Conservation (phyloP, 2,329 filamentous ascomycete genomes). For the Neonectria coccinea region DNA sequence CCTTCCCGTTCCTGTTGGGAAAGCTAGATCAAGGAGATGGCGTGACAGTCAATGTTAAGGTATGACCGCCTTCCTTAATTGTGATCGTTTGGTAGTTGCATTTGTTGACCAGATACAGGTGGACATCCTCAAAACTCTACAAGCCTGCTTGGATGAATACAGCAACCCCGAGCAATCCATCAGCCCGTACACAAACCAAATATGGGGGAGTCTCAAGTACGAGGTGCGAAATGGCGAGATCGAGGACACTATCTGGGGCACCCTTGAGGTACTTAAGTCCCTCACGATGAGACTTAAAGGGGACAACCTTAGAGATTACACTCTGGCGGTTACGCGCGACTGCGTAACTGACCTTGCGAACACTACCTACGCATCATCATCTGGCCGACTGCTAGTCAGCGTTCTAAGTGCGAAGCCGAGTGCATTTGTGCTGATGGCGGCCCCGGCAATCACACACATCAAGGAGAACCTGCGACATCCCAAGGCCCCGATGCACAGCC, state of each 20-base stretch:
- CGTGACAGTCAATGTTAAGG: constrained; percentile 69
- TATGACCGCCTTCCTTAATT: constrained; percentile 23
- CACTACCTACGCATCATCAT: constrained; percentile 63
- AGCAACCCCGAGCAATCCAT: constrained; percentile 59
- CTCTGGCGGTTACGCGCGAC: constrained; percentile 63
- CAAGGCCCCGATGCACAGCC: constrained; percentile 62
- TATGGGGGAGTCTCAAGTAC: constrained; percentile 72
- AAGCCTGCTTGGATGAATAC: constrained; percentile 65
- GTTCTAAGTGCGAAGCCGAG: constrained; percentile 61
- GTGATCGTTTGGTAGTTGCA: no score
- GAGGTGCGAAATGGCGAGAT: constrained; percentile 72
- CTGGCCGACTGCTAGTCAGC: constrained; percentile 64
- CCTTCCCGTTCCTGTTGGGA: constrained; percentile 66
- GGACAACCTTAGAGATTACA: constrained; percentile 59
- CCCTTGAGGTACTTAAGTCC: constrained; percentile 65
- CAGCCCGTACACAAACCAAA: constrained; percentile 60
- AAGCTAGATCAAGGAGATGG: constrained; percentile 71
- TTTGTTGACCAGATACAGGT: constrained; percentile 50
- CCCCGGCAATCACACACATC: constrained; percentile 61
- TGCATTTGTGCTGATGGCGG: constrained; percentile 62
- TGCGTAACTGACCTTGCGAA: constrained; percentile 66
- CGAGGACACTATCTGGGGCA: constrained; percentile 67
- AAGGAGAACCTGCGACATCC: constrained; percentile 63
- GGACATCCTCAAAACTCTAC: constrained; percentile 67
- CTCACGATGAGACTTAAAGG: constrained; percentile 60